Evolutionary conservation across 441 rosid species (phyloP).

Genomic region (Lepidium campestre): DNA sequence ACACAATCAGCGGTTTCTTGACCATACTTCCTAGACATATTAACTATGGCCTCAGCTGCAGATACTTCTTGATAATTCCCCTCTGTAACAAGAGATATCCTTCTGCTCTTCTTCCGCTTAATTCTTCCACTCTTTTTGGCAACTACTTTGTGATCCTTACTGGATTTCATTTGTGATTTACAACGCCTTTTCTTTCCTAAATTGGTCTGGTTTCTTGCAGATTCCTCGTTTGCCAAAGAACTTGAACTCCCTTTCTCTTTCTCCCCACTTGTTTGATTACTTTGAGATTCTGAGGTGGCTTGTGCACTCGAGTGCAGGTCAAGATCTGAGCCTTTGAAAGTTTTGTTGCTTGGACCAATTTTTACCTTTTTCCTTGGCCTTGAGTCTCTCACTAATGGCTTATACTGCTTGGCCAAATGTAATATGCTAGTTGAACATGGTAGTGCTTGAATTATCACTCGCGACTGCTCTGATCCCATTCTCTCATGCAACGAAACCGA

Average conservation of each 20-base stretch:
- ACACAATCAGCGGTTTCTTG: slow-evolving; percentile 17
- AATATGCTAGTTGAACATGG: slow-evolving; percentile 35
- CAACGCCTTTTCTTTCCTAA: slow-evolving; percentile 23
- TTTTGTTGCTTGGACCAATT: slow-evolving; percentile 33
- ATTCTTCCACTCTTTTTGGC: neutral
- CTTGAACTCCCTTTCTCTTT: slow-evolving; percentile 37
- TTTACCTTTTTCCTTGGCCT: slow-evolving; percentile 24
- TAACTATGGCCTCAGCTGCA: slow-evolving; percentile 57
- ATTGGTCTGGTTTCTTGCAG: slow-evolving; percentile 24
- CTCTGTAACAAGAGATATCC: slow-evolving; percentile 26
- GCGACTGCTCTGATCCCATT: slow-evolving; percentile 13
- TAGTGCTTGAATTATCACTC: slow-evolving; percentile 42
- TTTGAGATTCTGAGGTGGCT: slow-evolving; percentile 11
- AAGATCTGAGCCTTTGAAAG: slow-evolving; percentile 15
- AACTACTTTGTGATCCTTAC: neutral
- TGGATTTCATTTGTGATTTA: neutral
- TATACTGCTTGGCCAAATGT: slow-evolving; percentile 15
- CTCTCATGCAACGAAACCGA: slow-evolving; percentile 17
- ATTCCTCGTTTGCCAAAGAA: slow-evolving; percentile 30
- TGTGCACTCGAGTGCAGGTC: slow-evolving; percentile 8
- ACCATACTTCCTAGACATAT: slow-evolving; percentile 39
- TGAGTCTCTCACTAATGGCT: slow-evolving; percentile 18
- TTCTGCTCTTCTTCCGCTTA: slow-evolving; percentile 42
- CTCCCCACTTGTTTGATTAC: slow-evolving; percentile 27
- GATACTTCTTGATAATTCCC: slow-evolving; percentile 23